Base-by-base conservation (phyloP, 1,139 yeast genomes). In the Geotrichum fermentans region DNA sequence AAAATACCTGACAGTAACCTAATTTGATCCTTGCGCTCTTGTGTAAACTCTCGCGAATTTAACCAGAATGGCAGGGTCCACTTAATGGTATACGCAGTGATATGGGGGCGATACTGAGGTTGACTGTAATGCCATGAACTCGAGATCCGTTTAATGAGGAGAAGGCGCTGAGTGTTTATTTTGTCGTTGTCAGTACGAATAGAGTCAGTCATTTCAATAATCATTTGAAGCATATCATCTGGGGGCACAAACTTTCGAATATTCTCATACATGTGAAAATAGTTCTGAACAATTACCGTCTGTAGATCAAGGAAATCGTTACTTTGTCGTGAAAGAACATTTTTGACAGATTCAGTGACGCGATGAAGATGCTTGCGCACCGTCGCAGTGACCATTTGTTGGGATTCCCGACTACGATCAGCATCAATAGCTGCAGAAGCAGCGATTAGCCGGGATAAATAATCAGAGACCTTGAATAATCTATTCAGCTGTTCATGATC, bases 61-160 rank as follows among this genome's bases (percentile, higher is more conserved):
- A 60, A 56, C 64, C 65, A 61, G 45, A 56, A 58, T 16, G 59
- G 61, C 18, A 63, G 52, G 2, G 83, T 71, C 88, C 92, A 81
- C 45, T 73, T 73, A 20, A 84, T 74, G 20, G 84, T 67, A 47
- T 73, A 70, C 5, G 75, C 68, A 28, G 81, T 67, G 58, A 84
- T 71, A 13, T 63, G 60, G 8, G 73, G 70, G 37, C 82, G 68
- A 34, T 68, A 66, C 20, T 59, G 55, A 8, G 74, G 63, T 16
- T 65, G 66, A 14, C 70, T 66, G 43, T 73, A 70, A 44, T 79
- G 62, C 59, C 73, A 65, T 2, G 81, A 70, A 37, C 73, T 73
- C 45, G 83, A 73, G 35, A 83, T 67, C 49, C 84, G 72, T 60
- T 81, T 78, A 51, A 82, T 71, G 55, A 84, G 73, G 45, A 82